Evolutionary conservation across 148 eudicot genomes (phyloP).

Genomic region (Euryodendron excelsum): DNA sequence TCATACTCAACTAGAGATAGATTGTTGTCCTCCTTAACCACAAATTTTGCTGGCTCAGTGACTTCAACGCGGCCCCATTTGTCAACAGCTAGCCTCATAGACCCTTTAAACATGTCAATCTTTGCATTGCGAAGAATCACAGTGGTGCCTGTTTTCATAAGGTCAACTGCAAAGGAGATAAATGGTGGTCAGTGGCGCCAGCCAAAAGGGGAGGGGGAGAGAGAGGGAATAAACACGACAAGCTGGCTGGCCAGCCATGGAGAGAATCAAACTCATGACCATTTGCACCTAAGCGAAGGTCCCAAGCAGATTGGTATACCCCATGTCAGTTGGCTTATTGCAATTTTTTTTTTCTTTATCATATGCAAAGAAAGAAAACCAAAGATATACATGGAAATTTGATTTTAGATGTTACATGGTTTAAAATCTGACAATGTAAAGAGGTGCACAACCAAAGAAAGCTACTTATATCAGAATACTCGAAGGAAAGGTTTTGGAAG

Average conservation of each 20-base stretch:
- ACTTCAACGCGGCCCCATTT: constrained; percentile 39
- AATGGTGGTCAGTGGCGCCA: neutral
- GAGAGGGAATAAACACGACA: no score
- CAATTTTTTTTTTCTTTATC: no score
- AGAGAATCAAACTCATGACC: no score
- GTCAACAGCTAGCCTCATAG: constrained; percentile 37
- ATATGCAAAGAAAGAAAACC: no score
- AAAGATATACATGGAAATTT: no score
- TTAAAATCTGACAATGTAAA: neutral
- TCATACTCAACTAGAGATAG: constrained; percentile 35
- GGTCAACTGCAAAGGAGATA: constrained; percentile 29
- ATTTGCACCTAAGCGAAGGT: no score
- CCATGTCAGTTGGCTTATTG: no score
- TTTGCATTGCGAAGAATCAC: constrained; percentile 34
- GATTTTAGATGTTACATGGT: no score
- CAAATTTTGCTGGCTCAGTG: constrained; percentile 30
- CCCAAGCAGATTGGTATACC: no score
- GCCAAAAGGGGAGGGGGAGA: neutral
- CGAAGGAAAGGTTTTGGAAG: neutral
- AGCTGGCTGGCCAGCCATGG: no score
- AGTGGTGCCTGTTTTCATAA: constrained; percentile 30
- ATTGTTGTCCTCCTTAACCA: constrained; percentile 38
- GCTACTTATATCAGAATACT: neutral
- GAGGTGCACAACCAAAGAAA: neutral
- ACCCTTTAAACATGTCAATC: constrained; percentile 42